These are phyloP conservation scores for Diphasiastrum complanatum DNA, from an alignment of 83 land plant species.

Conservation along the genomic window DNA sequence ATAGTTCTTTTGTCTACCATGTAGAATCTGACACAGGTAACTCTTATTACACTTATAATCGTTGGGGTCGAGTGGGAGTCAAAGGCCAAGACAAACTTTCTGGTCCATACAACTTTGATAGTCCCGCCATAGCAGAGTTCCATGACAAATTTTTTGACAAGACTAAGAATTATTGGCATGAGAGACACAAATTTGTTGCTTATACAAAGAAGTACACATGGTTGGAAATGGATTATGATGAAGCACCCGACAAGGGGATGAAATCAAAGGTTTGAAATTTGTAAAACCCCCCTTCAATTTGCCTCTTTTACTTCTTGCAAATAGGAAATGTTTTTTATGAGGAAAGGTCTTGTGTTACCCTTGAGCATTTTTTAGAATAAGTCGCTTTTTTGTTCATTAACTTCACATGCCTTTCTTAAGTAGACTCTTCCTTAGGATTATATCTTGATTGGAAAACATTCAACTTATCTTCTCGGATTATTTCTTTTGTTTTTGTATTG, in stretches of 20 bases:
- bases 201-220: conserved; percentile 67
- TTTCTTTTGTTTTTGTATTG: too few relatives aligned
- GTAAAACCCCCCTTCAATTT: too few relatives aligned
- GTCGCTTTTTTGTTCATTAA: too few relatives aligned
- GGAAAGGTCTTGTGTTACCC: too few relatives aligned
- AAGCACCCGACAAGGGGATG: conserved; percentile 14
- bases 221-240: conserved; percentile 92
- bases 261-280: not conserved
- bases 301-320: too few relatives aligned
- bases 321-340: too few relatives aligned
- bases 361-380: too few relatives aligned
- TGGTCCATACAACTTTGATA: conserved; percentile 40
- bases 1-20: not conserved
- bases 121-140: conserved; percentile 56
- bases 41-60: conserved; percentile 49
- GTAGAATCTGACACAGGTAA: conserved; percentile 71
- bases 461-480: too few relatives aligned
- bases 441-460: too few relatives aligned
- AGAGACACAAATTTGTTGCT: conserved; percentile 45
- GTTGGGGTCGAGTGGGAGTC: conserved; percentile 99
- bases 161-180: conserved; percentile 65
- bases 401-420: too few relatives aligned
- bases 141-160: conserved; percentile 59
- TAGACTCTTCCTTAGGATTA: too few relatives aligned
- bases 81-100: conserved; percentile 71